Percentiles rank a stretch among this genome's conserved stretches.
phyloP scores from a whole-genome alignment of 805 yeast species.

The Kuraishia borneana region DNA sequence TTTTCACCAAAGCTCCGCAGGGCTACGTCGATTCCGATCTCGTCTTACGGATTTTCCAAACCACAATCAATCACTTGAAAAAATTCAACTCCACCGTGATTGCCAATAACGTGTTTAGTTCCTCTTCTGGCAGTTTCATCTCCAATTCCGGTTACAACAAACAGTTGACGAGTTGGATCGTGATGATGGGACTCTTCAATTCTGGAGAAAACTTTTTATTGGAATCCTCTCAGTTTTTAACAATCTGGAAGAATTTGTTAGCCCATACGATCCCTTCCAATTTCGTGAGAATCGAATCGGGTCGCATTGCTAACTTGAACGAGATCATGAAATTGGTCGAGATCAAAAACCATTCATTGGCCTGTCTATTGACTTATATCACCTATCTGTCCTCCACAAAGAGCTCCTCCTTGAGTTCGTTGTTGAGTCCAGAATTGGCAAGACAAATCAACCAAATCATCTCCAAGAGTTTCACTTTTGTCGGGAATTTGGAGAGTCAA shows the following conservation, averaged over 20 bases:
- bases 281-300: constrained; percentile 21
- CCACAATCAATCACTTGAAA: constrained; percentile 17
- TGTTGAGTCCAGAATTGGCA: constrained; percentile 20
- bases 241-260: constrained; percentile 52
- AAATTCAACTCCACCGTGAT: constrained; percentile 23
- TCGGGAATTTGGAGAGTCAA: constrained; percentile 14
- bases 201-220: constrained; percentile 31
- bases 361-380: constrained; percentile 44
- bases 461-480: constrained; percentile 18
- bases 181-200: constrained; percentile 53
- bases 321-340: constrained; percentile 29
- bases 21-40: constrained; percentile 19
- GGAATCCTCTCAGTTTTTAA: constrained; percentile 46
- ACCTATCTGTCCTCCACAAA: constrained; percentile 36
- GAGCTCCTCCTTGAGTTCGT: constrained; percentile 16
- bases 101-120: constrained; percentile 18
- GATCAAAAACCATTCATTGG: constrained; percentile 45
- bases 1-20: constrained; percentile 17
- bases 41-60: constrained; percentile 16
- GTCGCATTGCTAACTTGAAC: constrained; percentile 20
- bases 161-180: constrained; percentile 46
- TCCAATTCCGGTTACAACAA: constrained; percentile 21
- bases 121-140: constrained; percentile 15
- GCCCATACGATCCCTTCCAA: constrained; percentile 35
- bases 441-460: constrained; percentile 18